Evolutionary conservation across 2,329 filamentous ascomycete species (phyloP).

Genomic region (Coleophoma crateriformis): DNA sequence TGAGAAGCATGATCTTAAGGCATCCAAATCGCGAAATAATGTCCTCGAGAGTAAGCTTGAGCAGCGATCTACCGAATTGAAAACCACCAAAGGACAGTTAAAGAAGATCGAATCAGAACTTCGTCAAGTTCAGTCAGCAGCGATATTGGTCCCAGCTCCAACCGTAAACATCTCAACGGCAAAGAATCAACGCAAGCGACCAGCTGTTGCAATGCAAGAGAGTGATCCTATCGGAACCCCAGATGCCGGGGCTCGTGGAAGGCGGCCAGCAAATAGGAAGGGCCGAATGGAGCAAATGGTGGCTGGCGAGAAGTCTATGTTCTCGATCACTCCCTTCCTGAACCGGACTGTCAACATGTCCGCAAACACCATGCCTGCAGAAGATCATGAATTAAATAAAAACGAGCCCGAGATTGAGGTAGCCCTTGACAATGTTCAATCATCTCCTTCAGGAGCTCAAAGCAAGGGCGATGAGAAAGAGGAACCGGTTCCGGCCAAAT

Average conservation of each 20-base stretch:
- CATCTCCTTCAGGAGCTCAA: neutral
- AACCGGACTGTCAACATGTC: slow-evolving; percentile 62
- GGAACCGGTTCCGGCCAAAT: slow-evolving; percentile 3
- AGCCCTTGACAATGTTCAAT: neutral
- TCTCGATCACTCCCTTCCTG: slow-evolving; percentile 91
- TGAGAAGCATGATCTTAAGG: slow-evolving; percentile 40
- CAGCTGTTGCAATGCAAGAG: slow-evolving; percentile 55
- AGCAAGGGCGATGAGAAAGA: neutral
- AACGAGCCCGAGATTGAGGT: slow-evolving; percentile 5
- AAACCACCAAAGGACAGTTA: slow-evolving; percentile 64
- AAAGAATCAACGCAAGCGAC: slow-evolving; percentile 33
- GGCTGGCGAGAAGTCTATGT: slow-evolving; percentile 81
- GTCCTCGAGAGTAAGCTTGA: slow-evolving; percentile 67
- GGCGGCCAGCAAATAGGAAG: slow-evolving; percentile 46
- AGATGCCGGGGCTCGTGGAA: slow-evolving; percentile 37
- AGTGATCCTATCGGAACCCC: slow-evolving; percentile 45
- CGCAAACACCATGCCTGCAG: slow-evolving; percentile 30
- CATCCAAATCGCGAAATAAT: slow-evolving; percentile 57
- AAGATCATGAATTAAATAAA: slow-evolving; percentile 6
- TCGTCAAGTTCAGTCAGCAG: neutral
- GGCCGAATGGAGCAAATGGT: slow-evolving; percentile 50
- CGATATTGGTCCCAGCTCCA: neutral
- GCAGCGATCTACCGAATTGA: slow-evolving; percentile 41
- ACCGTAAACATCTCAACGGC: neutral
- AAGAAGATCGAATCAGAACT: slow-evolving; percentile 53